Evolutionary conservation across 768 basidiomycete genomes (phyloP).

Genomic region (Termitomyces sp.): DNA sequence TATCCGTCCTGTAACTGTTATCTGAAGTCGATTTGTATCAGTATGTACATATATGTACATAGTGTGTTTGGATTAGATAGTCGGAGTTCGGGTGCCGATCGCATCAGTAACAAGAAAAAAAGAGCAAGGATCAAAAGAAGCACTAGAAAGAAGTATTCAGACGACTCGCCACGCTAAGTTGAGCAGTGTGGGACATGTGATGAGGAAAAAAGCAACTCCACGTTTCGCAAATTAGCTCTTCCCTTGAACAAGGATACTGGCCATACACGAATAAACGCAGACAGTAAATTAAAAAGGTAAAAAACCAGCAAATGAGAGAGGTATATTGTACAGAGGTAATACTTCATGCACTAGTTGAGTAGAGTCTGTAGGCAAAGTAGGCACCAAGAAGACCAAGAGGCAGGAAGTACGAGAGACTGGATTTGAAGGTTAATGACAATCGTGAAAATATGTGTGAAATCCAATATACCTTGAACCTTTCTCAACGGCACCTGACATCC

Average conservation of each 20-base stretch:
- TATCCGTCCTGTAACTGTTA: neutral
- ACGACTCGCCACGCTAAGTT: neutral
- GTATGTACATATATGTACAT: neutral
- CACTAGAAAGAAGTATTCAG: neutral
- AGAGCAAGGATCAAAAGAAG: neutral
- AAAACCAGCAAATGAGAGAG: constrained; percentile 3
- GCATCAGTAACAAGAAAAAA: neutral
- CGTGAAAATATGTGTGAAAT: constrained; percentile 7
- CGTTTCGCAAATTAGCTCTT: constrained; percentile 4
- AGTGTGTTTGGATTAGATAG: neutral
- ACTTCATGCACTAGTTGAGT: constrained; percentile 42
- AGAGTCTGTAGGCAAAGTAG: constrained; percentile 86
- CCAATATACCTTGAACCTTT: constrained; percentile 59
- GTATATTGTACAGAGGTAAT: constrained; percentile 13
- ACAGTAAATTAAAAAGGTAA: neutral
- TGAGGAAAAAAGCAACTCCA: constrained; percentile 5
- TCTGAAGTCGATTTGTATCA: neutral
- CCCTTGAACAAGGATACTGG: neutral
- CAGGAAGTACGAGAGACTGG: constrained; percentile 76
- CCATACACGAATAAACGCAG: constrained; percentile 4
- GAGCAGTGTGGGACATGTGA: constrained; percentile 5
- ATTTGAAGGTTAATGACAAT: constrained; percentile 1
- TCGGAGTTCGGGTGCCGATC: neutral
- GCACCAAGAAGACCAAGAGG: constrained; percentile 75
- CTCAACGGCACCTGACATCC: constrained; percentile 49